A percentile compares a stretch with the other conserved stretches of the same genome.
phyloP scores from a whole-genome alignment of 352 stramenopile species.

The Globisporangium acanthophoron region DNA sequence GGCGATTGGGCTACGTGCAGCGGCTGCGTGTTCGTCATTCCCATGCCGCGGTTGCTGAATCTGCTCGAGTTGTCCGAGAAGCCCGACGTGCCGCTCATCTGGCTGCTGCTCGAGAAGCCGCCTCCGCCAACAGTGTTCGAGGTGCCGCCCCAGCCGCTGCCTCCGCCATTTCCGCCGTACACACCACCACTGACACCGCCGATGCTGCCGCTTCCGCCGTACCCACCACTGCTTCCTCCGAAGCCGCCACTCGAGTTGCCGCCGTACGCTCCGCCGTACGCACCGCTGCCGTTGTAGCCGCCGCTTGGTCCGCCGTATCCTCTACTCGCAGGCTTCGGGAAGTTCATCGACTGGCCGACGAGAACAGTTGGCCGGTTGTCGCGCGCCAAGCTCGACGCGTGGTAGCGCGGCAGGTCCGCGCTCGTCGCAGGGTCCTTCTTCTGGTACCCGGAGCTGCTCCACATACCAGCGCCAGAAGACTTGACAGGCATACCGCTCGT shows the following conservation, averaged over 20 bases:
- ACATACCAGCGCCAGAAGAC: conserved; percentile 43
- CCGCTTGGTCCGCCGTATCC: conserved; percentile 36
- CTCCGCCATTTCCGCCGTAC: conserved; percentile 15
- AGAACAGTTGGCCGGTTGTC: conserved; percentile 84
- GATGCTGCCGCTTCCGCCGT: not conserved
- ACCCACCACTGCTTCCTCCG: not conserved
- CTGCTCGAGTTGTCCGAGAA: conserved; percentile 60
- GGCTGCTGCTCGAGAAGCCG: conserved; percentile 3
- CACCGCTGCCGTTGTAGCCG: conserved; percentile 30
- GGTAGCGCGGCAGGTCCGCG: conserved; percentile 40
- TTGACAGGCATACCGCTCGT: conserved; percentile 31
- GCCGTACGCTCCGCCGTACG: conserved; percentile 3
- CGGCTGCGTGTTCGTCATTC: conserved; percentile 43
- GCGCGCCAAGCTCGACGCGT: conserved; percentile 31
- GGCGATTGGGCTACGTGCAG: conserved; percentile 26
- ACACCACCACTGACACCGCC: conserved; percentile 6
- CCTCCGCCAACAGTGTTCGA: conserved; percentile 16
- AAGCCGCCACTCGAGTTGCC: not conserved
- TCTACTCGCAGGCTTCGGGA: conserved; percentile 40
- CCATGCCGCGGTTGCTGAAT: conserved; percentile 48
- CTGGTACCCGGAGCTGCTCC: conserved; percentile 80
- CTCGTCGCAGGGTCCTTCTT: conserved; percentile 43
- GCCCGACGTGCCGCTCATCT: conserved; percentile 7
- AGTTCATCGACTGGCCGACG: conserved; percentile 72
- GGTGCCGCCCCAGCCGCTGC: conserved; percentile 1